Evolutionary conservation across 2,329 filamentous ascomycete species (phyloP).

Genomic region (Scolecobasidium constrictum): DNA sequence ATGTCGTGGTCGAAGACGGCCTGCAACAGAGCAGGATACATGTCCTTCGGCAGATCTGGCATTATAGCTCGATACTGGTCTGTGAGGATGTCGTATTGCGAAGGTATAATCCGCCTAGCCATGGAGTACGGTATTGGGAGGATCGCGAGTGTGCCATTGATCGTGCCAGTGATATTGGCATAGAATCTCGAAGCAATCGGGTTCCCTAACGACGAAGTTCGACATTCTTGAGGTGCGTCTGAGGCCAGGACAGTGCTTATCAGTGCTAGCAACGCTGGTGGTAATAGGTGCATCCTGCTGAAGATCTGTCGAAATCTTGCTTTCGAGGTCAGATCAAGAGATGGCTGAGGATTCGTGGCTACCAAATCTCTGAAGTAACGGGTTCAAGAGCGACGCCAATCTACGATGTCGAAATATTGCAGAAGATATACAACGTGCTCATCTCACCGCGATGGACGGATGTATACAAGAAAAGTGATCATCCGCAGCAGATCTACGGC

Average conservation of each 20-base stretch:
- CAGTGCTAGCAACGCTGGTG: slow-evolving; percentile 2
- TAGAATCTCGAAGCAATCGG: slow-evolving; percentile 38
- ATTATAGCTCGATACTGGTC: slow-evolving; percentile 36
- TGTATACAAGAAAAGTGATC: too few species aligned
- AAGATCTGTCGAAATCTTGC: too few species aligned
- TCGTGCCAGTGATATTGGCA: slow-evolving; percentile 37
- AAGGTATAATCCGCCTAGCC: slow-evolving; percentile 38
- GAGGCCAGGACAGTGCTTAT: slow-evolving; percentile 1
- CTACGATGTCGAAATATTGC: too few species aligned
- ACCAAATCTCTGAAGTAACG: too few species aligned
- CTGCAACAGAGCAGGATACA: slow-evolving; percentile 44
- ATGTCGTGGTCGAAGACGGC: slow-evolving; percentile 42
- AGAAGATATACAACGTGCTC: too few species aligned
- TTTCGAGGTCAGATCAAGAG: background rate
- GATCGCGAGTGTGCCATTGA: slow-evolving; percentile 43
- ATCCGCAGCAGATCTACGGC: too few species aligned
- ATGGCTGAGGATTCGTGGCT: background rate
- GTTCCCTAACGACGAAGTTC: slow-evolving; percentile 30
- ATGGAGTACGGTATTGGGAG: slow-evolving; percentile 39
- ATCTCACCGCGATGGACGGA: too few species aligned
- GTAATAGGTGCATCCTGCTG: slow-evolving; percentile 3
- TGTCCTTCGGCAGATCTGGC: slow-evolving; percentile 38
- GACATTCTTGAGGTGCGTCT: slow-evolving; percentile 13
- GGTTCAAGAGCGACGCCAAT: too few species aligned
- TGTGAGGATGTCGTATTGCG: slow-evolving; percentile 39